Conservation (phyloP, 352 stramenopile species). For the Halophytophthora polymorphica region DNA sequence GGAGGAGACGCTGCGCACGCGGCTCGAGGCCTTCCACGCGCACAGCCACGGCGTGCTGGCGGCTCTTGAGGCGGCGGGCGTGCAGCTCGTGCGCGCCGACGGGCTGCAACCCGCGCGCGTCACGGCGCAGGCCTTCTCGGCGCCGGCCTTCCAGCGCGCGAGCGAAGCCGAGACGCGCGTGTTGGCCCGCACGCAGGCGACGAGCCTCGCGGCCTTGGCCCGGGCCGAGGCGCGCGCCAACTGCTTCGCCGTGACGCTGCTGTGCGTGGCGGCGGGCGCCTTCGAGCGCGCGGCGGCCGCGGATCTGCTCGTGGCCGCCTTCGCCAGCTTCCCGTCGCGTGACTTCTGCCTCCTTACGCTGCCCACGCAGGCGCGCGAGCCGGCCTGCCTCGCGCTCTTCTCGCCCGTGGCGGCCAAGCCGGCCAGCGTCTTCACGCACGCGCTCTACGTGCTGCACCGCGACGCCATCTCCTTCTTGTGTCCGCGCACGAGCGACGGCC, state of each 20-base stretch:
- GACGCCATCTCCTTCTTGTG: constrained; percentile 59
- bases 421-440: constrained; percentile 51
- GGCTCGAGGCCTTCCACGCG: constrained; percentile 87
- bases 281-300: constrained; percentile 36
- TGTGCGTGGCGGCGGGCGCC: constrained; percentile 47
- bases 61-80: constrained; percentile 28
- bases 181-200: constrained; percentile 21
- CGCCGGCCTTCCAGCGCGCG: constrained; percentile 46
- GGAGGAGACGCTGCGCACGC: constrained; percentile 87
- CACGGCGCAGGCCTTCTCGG: constrained; percentile 47
- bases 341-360: constrained; percentile 62
- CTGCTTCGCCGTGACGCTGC: constrained; percentile 62
- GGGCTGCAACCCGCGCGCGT: constrained; percentile 40
- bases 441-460: constrained; percentile 54
- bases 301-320: constrained; percentile 48
- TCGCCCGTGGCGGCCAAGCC: constrained; percentile 35
- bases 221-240: constrained; percentile 42
- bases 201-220: constrained; percentile 26
- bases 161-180: constrained; percentile 28
- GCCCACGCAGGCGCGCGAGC: constrained; percentile 42
- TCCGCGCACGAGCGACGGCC: constrained; percentile 21
- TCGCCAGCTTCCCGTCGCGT: constrained; percentile 45
- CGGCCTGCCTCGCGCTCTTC: constrained; percentile 46
- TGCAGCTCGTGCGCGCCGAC: constrained; percentile 60
- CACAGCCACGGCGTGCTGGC: constrained; percentile 58